Evolutionary conservation across 2,329 filamentous ascomycete species (phyloP).

Genomic region (Talaromyces sp.): DNA sequence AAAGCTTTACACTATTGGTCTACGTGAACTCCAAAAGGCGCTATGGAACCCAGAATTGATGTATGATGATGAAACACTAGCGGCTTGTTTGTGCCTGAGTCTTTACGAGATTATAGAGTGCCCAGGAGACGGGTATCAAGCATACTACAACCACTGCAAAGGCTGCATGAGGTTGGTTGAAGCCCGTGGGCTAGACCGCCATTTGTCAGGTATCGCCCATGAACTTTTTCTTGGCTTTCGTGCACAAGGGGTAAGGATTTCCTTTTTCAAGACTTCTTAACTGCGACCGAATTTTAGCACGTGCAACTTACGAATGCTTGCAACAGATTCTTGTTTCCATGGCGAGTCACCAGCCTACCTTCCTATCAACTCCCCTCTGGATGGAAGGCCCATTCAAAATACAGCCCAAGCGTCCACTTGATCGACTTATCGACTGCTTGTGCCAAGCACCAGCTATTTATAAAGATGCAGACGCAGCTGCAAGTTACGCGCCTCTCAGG

Average conservation of each 20-base stretch:
- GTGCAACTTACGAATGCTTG: background rate
- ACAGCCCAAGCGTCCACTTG: conserved; percentile 19
- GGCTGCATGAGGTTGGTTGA: conserved; percentile 28
- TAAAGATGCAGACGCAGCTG: conserved; percentile 12
- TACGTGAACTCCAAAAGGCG: conserved; percentile 31
- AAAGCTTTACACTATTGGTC: conserved; percentile 27
- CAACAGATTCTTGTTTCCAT: conserved; percentile 25
- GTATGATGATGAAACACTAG: conserved; percentile 30
- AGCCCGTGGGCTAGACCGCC: conserved; percentile 25
- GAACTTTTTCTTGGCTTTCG: conserved; percentile 27
- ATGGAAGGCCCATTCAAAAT: conserved; percentile 23
- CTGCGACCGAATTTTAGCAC: background rate
- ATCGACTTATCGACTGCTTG: conserved; percentile 27
- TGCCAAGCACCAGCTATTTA: conserved; percentile 20
- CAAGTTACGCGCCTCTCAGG: conserved; percentile 11
- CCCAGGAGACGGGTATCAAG: conserved; percentile 22
- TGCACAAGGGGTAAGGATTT: conserved; percentile 15
- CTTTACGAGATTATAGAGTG: conserved; percentile 34
- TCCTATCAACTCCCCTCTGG: conserved; percentile 25
- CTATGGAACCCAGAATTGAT: conserved; percentile 24
- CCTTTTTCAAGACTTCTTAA: background rate
- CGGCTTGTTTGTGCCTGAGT: conserved; percentile 29
- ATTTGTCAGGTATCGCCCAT: conserved; percentile 26
- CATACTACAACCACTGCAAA: conserved; percentile 26
- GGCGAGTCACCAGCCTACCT: conserved; percentile 17